phyloP scores from a whole-genome alignment of 352 stramenopile species.

The Nannochloropsis limnetica region DNA sequence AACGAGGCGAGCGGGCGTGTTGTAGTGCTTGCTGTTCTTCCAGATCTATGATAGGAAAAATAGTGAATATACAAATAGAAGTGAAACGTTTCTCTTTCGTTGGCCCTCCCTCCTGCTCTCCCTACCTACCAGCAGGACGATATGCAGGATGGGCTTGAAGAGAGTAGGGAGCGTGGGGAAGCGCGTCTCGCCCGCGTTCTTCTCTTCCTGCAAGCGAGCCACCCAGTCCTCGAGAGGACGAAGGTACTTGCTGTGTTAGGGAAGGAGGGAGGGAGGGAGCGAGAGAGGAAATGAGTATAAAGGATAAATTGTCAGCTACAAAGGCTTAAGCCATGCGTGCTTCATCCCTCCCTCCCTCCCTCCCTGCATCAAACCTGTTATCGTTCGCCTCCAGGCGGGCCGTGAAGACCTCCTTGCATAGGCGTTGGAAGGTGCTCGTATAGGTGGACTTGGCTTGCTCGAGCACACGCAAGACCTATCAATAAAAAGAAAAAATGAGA shows the following conservation, averaged over 20 bases:
- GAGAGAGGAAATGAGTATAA: background rate
- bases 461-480: constrained; percentile 79
- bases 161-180: constrained; percentile 69
- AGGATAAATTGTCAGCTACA: background rate
- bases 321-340: background rate
- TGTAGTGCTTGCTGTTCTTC: constrained; percentile 99
- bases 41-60: constrained; percentile 65
- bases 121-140: constrained; percentile 72
- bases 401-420: constrained; percentile 94
- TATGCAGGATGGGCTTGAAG: constrained; percentile 97
- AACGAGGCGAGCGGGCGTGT: constrained; percentile 85
- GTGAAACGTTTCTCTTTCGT: background rate
- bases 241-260: constrained; percentile 76
- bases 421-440: constrained; percentile 77
- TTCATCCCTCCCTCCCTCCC: background rate
- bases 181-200: constrained; percentile 59
- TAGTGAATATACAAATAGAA: background rate
- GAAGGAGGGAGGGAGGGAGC: background rate
- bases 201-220: constrained; percentile 82
- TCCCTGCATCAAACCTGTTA: constrained; percentile 60
- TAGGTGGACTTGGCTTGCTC: constrained; percentile 92
- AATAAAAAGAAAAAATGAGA: background rate
- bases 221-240: constrained; percentile 91
- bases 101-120: background rate
- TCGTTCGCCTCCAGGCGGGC: constrained; percentile 91